These are phyloP conservation scores for Spizellomyces punctatus DNA, from an alignment of 192 early-diverging fungal genomes.

Conservation along the genomic window DNA sequence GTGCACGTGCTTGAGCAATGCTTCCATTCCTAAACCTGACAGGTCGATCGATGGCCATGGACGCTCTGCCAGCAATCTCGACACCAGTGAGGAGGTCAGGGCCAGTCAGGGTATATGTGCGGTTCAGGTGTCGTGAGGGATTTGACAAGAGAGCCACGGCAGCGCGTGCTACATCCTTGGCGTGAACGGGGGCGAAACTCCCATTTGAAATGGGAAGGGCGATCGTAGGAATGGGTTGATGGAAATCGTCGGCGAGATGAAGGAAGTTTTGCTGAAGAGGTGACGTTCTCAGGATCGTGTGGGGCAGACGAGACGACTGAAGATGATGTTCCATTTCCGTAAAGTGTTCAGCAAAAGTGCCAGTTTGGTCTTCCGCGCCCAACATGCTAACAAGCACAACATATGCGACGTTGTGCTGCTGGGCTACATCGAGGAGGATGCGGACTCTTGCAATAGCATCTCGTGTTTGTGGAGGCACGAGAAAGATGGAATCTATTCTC, in stretches of 20 bases:
- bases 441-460: background rate
- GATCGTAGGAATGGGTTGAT: slow-evolving; percentile 22
- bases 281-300: slow-evolving; percentile 28
- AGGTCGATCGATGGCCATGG: slow-evolving; percentile 35
- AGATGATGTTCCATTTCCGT: slow-evolving; percentile 26
- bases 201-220: slow-evolving; percentile 31
- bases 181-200: slow-evolving; percentile 32
- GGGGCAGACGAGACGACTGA: slow-evolving; percentile 17
- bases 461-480: background rate
- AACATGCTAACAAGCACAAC: slow-evolving; percentile 31
- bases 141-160: slow-evolving; percentile 17
- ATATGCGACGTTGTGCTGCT: slow-evolving; percentile 10
- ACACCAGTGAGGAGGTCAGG: slow-evolving; percentile 39
- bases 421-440: slow-evolving; percentile 10
- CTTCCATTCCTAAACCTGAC: slow-evolving; percentile 33
- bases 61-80: slow-evolving; percentile 36
- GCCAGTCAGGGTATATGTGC: slow-evolving; percentile 36
- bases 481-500: slow-evolving; percentile 6
- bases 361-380: slow-evolving; percentile 14
- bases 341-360: slow-evolving; percentile 17
- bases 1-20: background rate
- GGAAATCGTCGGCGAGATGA: slow-evolving; percentile 14
- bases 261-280: slow-evolving; percentile 34
- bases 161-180: slow-evolving; percentile 25
- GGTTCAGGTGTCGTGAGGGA: slow-evolving; percentile 12